Evolutionary conservation across 352 stramenopile genomes (phyloP).

Genomic region (Globisporangium spinosum): DNA sequence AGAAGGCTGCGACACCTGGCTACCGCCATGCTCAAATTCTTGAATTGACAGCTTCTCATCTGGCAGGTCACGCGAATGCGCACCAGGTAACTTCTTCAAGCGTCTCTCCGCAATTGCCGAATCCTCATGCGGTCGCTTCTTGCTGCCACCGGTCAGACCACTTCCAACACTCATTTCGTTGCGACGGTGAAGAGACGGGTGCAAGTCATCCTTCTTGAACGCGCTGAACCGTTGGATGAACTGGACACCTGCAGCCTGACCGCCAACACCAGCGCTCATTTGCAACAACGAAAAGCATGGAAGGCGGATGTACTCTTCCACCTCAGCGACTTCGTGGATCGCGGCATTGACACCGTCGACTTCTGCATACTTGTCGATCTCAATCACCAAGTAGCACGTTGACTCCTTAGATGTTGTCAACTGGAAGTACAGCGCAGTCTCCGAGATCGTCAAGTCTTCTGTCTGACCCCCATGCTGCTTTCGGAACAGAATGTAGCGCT

Average conservation of each 20-base stretch:
- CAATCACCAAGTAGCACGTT: constrained; percentile 80
- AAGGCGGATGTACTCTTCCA: constrained; percentile 68
- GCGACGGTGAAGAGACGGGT: constrained; percentile 47
- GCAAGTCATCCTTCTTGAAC: constrained; percentile 75
- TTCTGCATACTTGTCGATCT: constrained; percentile 83
- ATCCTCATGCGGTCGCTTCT: constrained; percentile 37
- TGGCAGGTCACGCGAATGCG: constrained; percentile 22
- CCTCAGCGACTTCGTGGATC: constrained; percentile 45
- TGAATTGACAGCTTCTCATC: constrained; percentile 14
- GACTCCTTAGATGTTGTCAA: constrained; percentile 82
- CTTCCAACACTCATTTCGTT: constrained; percentile 37
- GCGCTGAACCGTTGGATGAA: constrained; percentile 83
- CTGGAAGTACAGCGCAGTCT: constrained; percentile 80
- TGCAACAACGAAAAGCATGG: constrained; percentile 82
- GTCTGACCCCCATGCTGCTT: constrained; percentile 75
- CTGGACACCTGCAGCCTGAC: constrained; percentile 68
- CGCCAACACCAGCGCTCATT: constrained; percentile 50
- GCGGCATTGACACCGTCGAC: constrained; percentile 52
- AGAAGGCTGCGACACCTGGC: constrained; percentile 25
- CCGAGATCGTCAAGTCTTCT: constrained; percentile 80
- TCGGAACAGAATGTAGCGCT: constrained; percentile 80
- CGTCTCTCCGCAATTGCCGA: constrained; percentile 22
- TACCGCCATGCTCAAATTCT: constrained; percentile 17
- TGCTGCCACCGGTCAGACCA: constrained; percentile 1
- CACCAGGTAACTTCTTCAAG: constrained; percentile 31